These are phyloP conservation scores for Meyerozyma athensensis DNA, from an alignment of 1,139 yeast species.

Conservation along the genomic window DNA sequence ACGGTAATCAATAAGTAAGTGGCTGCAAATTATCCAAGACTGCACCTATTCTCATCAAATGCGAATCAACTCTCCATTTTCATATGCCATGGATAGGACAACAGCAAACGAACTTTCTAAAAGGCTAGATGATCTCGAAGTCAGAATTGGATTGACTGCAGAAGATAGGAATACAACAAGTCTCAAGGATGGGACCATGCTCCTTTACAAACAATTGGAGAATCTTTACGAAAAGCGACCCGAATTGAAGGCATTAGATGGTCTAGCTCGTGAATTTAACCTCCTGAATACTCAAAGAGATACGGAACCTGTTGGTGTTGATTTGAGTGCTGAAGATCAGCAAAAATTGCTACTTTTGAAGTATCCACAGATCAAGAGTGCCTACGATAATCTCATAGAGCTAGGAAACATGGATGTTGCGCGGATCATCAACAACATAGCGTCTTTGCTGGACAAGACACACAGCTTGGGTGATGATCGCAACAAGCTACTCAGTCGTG, in stretches of 20 bases:
- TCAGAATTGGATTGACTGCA: neutral
- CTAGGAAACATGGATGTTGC: constrained; percentile 21
- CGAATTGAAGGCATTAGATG: neutral
- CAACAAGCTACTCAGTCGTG: constrained; percentile 8
- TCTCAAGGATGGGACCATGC: neutral
- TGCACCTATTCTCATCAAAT: neutral
- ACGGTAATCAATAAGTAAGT: neutral
- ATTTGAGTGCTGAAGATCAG: constrained; percentile 12
- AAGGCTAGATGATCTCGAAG: neutral
- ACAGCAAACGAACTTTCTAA: neutral
- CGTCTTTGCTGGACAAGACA: constrained; percentile 15
- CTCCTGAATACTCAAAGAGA: neutral
- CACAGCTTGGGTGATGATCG: constrained; percentile 15
- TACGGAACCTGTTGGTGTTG: neutral
- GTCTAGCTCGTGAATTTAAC: neutral
- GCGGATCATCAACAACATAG: constrained; percentile 18
- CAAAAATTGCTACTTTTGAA: constrained; percentile 19
- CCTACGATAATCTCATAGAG: constrained; percentile 18
- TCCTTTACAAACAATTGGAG: neutral
- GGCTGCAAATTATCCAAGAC: neutral
- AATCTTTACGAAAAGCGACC: neutral
- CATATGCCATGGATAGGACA: neutral
- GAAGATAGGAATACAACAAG: neutral
- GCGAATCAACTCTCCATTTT: neutral
- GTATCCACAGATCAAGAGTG: constrained; percentile 17